These are phyloP conservation scores for Oryza meridionalis DNA, from an alignment of 176 grass and related monocot species.

Conservation along the genomic window DNA sequence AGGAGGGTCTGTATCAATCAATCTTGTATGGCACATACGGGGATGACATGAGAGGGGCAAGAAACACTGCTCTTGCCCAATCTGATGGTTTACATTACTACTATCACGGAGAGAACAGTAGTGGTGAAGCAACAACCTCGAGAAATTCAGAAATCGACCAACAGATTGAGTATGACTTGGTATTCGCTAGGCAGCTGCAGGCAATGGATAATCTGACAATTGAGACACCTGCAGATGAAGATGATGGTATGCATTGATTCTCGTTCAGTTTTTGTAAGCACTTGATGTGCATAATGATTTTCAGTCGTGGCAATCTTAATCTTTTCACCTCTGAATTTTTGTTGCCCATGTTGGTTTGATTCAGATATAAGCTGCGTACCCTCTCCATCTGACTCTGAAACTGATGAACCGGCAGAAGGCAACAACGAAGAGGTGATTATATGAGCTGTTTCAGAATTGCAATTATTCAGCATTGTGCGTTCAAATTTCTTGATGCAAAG, in stretches of 20 bases:
- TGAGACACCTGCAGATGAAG: constrained; percentile 20
- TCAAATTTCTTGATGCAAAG: too few species aligned
- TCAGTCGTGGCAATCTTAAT: background rate
- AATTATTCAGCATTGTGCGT: too few species aligned
- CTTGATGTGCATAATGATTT: constrained; percentile 9
- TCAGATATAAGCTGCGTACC: constrained; percentile 56
- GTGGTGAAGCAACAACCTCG: constrained; percentile 11
- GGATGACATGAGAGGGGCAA: constrained; percentile 31
- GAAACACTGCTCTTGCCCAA: background rate
- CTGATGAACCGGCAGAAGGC: constrained; percentile 17
- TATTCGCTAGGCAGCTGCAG: constrained; percentile 58
- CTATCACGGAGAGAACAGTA: constrained; percentile 47
- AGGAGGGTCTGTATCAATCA: constrained; percentile 55
- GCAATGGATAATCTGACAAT: constrained; percentile 50
- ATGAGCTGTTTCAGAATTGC: background rate
- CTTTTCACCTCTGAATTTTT: constrained; percentile 12
- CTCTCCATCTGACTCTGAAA: constrained; percentile 57
- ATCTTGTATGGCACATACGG: constrained; percentile 24
- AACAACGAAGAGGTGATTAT: constrained; percentile 58
- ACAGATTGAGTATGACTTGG: constrained; percentile 55
- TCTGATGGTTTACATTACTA: constrained; percentile 29
- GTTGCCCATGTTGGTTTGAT: constrained; percentile 1
- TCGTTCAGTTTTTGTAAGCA: background rate
- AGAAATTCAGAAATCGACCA: constrained; percentile 32
- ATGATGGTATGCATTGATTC: constrained; percentile 38